Percentiles rank a stretch among this genome's conserved stretches.
These are phyloP conservation scores for Beta lomatogona DNA, from an alignment of 179 eudicot genomes.

Conservation along the genomic window DNA sequence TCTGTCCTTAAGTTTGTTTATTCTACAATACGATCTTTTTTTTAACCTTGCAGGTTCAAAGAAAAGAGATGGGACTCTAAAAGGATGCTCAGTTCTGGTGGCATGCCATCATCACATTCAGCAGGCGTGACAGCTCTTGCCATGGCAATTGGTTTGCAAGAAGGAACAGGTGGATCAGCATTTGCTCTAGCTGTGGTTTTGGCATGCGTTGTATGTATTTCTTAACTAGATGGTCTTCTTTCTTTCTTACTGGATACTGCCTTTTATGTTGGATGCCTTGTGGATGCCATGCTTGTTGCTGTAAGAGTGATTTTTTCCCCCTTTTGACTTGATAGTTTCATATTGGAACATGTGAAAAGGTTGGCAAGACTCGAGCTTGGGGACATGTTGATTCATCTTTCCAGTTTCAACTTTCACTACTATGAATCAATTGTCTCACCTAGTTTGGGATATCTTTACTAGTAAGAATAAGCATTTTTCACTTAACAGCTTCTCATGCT, in stretches of 20 bases:
- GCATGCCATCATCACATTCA: constrained; percentile 97
- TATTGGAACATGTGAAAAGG: not conserved
- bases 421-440: not conserved
- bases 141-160: constrained; percentile 68
- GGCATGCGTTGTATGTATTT: constrained; percentile 85
- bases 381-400: not conserved
- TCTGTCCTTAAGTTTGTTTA: constrained; percentile 2
- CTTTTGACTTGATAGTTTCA: not conserved
- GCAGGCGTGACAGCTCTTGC: constrained; percentile 82
- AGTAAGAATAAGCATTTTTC: not conserved
- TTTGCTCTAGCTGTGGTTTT: constrained; percentile 80
- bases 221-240: constrained; percentile 34
- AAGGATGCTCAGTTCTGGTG: constrained; percentile 78
- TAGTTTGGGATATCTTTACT: not conserved
- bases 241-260: constrained; percentile 13
- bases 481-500: not conserved
- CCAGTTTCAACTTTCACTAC: not conserved
- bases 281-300: not conserved
- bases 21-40: constrained; percentile 25
- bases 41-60: constrained; percentile 70
- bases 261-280: not conserved
- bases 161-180: constrained; percentile 63
- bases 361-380: not conserved
- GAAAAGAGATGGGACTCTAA: constrained; percentile 92
- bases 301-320: not conserved